Base-by-base conservation (phyloP, 2,329 filamentous ascomycete species). In the Acephala macrosclerotiorum region DNA sequence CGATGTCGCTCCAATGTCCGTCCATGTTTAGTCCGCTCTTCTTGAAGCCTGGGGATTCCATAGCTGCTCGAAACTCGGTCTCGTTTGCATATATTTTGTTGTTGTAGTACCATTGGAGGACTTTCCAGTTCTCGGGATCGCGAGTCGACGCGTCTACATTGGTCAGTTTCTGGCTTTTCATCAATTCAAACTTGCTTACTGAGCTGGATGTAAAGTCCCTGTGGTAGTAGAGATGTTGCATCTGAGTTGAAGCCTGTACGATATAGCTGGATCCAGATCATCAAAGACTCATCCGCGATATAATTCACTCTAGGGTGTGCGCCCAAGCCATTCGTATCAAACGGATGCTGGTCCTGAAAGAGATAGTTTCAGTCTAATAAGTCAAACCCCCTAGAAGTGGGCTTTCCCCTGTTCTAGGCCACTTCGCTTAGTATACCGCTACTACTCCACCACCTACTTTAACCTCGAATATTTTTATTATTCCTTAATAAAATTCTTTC, bases 61-160 rank as follows among this genome's bases (percentile, higher is more conserved):
- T 63, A 4, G 83, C 83, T 0, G 61, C 68, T 33, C 82, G 75
- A 73, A 87, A 83, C 4, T 78, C 79, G n/a, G 84, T 77, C 1
- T 81, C 83, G 6, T 81, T 81, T 38, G 79, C 72, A 69, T 87
- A 89, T 65, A 83, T 83, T n/a, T 83, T 72, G 51, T 81, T 80
- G 64, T 85, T 82, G 71, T 86, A 87, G 20, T 84, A 80, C 83
- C 84, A 87, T 1, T 82, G 83, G n/a, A 80, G 77, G 0, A 85
- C 72, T 14, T 73, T 77, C 86, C 86, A 88, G 45, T 82, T 75
- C 18, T 78, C 77, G 9, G 82, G 80, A 65, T 87, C 81, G 8
- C 82, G 78, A 0, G 83, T 82, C 0, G 83, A 86, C 0, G 85
- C 73, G 66, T 88, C 82, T 3, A 60, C 76, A 80, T 0, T 85